Evolutionary conservation across 108 stramenopile species (phyloP).

Genomic region (Cyclotella sp.): DNA sequence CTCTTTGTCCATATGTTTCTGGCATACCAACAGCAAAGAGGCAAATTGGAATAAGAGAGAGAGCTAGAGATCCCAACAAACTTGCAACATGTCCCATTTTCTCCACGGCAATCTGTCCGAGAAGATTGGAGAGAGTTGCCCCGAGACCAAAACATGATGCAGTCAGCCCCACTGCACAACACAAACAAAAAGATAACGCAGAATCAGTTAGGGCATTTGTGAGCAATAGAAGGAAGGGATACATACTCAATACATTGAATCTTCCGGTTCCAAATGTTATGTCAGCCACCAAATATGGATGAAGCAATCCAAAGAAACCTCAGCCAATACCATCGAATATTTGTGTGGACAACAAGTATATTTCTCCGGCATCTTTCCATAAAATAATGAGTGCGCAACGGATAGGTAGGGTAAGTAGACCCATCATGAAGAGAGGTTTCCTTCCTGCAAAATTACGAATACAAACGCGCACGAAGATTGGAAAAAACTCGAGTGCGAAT

Average conservation of each 20-base stretch:
- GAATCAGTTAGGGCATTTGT: not conserved
- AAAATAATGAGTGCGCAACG: constrained; percentile 85
- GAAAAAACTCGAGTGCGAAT: too few species aligned
- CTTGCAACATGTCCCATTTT: constrained; percentile 79
- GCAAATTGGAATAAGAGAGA: constrained; percentile 78
- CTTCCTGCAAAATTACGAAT: constrained; percentile 13
- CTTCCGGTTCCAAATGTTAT: constrained; percentile 89
- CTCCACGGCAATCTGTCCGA: constrained; percentile 84
- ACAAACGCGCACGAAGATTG: too few species aligned
- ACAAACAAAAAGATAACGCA: not conserved
- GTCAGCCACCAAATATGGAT: constrained; percentile 87
- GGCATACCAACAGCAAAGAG: constrained; percentile 78
- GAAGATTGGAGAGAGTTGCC: constrained; percentile 79
- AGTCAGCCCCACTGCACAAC: constrained; percentile 68
- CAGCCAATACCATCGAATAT: constrained; percentile 88
- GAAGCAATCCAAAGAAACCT: constrained; percentile 82
- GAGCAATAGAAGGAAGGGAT: not conserved
- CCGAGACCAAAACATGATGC: constrained; percentile 87
- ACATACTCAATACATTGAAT: constrained; percentile 87
- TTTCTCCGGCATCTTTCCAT: constrained; percentile 83
- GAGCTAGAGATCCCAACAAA: constrained; percentile 69
- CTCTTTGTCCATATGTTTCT: constrained; percentile 73
- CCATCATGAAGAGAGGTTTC: constrained; percentile 81
- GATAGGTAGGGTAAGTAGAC: constrained; percentile 74
- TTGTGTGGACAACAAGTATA: constrained; percentile 80